Evolutionary conservation across 371 early-diverging fungal genomes (phyloP).

Genomic region (Polyrhizophydium stewartii): DNA sequence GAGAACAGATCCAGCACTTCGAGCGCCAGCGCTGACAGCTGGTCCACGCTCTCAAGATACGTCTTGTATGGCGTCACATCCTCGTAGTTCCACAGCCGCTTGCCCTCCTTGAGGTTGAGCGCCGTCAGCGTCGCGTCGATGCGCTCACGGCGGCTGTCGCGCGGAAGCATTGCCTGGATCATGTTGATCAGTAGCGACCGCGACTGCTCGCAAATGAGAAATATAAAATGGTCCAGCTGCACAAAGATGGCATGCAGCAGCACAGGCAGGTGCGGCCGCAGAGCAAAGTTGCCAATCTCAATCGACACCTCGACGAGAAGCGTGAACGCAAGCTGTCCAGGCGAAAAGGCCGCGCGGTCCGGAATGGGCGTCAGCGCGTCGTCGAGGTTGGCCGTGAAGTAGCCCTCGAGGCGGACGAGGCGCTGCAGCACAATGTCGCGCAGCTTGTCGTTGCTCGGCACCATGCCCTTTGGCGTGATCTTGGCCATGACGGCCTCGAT

Average conservation of each 20-base stretch:
- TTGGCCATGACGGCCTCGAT: slow-evolving; percentile 61
- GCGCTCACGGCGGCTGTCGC: slow-evolving; percentile 46
- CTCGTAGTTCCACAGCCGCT: slow-evolving; percentile 75
- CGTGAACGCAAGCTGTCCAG: slow-evolving; percentile 73
- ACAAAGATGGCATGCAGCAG: slow-evolving; percentile 75
- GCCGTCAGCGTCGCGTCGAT: slow-evolving; percentile 59
- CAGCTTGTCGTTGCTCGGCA: slow-evolving; percentile 41
- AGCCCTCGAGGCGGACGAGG: background rate
- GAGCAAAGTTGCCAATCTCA: slow-evolving; percentile 59
- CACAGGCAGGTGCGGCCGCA: slow-evolving; percentile 65
- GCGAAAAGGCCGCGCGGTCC: slow-evolving; percentile 69
- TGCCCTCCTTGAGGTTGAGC: slow-evolving; percentile 69
- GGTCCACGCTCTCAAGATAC: slow-evolving; percentile 22
- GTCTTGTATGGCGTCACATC: slow-evolving; percentile 64
- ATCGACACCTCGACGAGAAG: slow-evolving; percentile 77
- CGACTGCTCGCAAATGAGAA: slow-evolving; percentile 75
- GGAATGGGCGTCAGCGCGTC: slow-evolving; percentile 60
- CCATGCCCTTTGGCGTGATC: slow-evolving; percentile 74
- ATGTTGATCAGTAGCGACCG: slow-evolving; percentile 76
- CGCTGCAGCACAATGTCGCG: background rate
- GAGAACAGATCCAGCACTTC: slow-evolving; percentile 55
- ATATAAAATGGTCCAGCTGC: slow-evolving; percentile 73
- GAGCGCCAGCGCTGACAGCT: slow-evolving; percentile 44
- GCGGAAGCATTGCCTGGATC: slow-evolving; percentile 59
- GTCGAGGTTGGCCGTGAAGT: slow-evolving; percentile 58